Conservation (phyloP, 805 yeast species). For the Nadsonia fulvescens region DNA sequence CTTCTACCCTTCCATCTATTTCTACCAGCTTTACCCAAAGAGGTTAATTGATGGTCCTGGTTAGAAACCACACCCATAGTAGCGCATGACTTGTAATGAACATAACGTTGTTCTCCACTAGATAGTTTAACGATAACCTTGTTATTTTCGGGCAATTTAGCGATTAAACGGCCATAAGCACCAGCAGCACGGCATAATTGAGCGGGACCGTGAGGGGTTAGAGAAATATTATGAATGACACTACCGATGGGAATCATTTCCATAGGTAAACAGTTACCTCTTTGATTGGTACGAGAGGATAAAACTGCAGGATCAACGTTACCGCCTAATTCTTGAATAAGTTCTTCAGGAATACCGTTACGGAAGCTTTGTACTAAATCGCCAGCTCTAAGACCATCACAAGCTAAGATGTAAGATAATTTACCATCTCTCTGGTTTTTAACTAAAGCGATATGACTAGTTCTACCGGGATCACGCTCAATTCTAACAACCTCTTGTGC, state of each 20-base stretch:
- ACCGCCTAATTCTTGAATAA: slow-evolving; percentile 76
- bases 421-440: slow-evolving; percentile 43
- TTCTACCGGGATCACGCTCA: slow-evolving; percentile 90
- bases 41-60: slow-evolving; percentile 73
- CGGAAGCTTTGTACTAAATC: slow-evolving; percentile 82
- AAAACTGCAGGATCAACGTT: slow-evolving; percentile 80
- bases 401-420: slow-evolving; percentile 69
- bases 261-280: slow-evolving; percentile 89
- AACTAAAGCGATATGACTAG: slow-evolving; percentile 80
- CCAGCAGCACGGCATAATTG: slow-evolving; percentile 91
- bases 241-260: slow-evolving; percentile 91
- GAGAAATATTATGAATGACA: slow-evolving; percentile 73
- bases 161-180: slow-evolving; percentile 71
- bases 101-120: slow-evolving; percentile 87
- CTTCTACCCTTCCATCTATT: slow-evolving; percentile 81
- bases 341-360: slow-evolving; percentile 62
- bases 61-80: slow-evolving; percentile 88
- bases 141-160: slow-evolving; percentile 52
- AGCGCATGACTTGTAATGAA: slow-evolving; percentile 74
- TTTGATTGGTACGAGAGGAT: slow-evolving; percentile 69
- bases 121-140: slow-evolving; percentile 68
- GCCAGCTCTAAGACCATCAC: slow-evolving; percentile 85
- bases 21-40: slow-evolving; percentile 95
- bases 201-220: slow-evolving; percentile 59
- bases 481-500: slow-evolving; percentile 67